phyloP scores from a whole-genome alignment of 306 rosid species.

The Betula pendula region DNA sequence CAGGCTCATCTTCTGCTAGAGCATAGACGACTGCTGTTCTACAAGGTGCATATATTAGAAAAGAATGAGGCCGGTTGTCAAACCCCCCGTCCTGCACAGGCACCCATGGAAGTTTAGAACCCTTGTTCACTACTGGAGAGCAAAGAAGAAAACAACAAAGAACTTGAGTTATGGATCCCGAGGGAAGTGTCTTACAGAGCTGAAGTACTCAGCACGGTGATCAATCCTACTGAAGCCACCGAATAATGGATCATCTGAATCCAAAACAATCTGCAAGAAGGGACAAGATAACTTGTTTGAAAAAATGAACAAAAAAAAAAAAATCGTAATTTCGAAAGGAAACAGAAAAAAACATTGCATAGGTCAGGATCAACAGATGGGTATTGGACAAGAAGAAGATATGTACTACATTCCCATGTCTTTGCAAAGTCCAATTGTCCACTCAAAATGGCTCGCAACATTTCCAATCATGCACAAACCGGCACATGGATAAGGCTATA shows the following conservation, averaged over 20 bases:
- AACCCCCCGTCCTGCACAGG: constrained; percentile 67
- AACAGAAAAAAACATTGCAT: neutral
- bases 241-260: constrained; percentile 68
- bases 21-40: constrained; percentile 85
- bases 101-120: constrained; percentile 23
- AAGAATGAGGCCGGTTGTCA: constrained; percentile 74
- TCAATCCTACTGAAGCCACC: constrained; percentile 76
- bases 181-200: constrained; percentile 47
- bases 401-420: too few relatives aligned
- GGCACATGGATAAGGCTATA: too few relatives aligned
- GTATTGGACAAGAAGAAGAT: too few relatives aligned
- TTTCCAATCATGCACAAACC: too few relatives aligned
- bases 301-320: neutral
- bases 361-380: neutral
- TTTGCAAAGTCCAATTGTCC: too few relatives aligned
- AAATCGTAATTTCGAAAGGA: neutral
- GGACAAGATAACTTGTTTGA: constrained; percentile 1
- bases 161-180: neutral
- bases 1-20: constrained; percentile 37
- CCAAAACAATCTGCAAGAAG: constrained; percentile 74
- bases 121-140: neutral
- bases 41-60: constrained; percentile 70
- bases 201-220: constrained; percentile 69
- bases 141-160: neutral
- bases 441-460: too few relatives aligned